phyloP scores from a whole-genome alignment of 2,329 filamentous ascomycete genomes.

The Aureobasidium namibiae region DNA sequence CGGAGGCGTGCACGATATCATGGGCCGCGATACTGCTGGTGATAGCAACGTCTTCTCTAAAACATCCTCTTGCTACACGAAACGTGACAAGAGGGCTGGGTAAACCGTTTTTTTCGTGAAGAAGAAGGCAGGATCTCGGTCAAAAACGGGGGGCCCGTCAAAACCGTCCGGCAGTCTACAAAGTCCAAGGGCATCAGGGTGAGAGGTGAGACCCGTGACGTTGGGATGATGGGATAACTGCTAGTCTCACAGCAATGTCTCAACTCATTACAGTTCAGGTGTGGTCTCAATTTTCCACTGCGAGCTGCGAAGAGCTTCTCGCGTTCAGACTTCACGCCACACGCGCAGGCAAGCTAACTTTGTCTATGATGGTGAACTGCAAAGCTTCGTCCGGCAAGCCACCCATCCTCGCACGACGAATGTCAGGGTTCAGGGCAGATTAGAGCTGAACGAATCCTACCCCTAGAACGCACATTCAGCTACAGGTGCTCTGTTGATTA shows the following conservation, averaged over 20 bases:
- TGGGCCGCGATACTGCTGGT: background rate
- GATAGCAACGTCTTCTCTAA: background rate
- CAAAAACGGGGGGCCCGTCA: background rate
- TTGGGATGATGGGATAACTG: background rate
- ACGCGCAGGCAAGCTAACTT: background rate
- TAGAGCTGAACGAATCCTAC: background rate
- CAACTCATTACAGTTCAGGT: slow-evolving; percentile 8
- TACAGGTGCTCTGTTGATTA: background rate
- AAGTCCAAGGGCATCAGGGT: background rate
- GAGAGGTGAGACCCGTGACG: background rate
- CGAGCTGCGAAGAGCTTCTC: background rate
- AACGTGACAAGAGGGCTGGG: background rate
- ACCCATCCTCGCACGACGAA: background rate
- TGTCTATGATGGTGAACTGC: background rate
- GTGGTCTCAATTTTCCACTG: background rate
- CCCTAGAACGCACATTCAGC: background rate
- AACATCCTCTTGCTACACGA: background rate
- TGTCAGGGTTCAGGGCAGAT: background rate
- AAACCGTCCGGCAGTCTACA: background rate
- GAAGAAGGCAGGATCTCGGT: background rate
- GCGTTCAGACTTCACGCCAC: background rate
- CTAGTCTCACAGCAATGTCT: slow-evolving; percentile 5
- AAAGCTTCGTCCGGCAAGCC: slow-evolving; percentile 3
- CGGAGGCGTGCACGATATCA: background rate
- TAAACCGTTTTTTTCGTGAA: background rate